Conservation (phyloP, 2,329 filamentous ascomycete species). For the Dendrostoma leiphaemia region DNA sequence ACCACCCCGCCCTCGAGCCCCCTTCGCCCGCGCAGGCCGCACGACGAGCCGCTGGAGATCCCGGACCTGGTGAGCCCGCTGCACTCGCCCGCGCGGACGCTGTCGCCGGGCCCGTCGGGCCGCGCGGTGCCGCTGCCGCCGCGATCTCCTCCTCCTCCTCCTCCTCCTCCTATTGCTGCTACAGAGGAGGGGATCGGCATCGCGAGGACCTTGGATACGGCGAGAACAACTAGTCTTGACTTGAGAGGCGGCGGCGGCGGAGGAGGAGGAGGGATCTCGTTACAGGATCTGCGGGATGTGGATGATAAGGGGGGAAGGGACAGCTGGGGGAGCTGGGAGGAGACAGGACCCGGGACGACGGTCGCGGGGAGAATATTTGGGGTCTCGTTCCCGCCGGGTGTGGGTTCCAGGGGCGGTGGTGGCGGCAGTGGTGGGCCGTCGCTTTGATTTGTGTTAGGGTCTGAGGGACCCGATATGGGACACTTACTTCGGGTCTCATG, state of each 20-base stretch:
- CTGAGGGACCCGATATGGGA: not conserved
- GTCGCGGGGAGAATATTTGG: slow-evolving; percentile 1
- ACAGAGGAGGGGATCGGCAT: slow-evolving; percentile 7
- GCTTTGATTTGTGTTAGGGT: not conserved
- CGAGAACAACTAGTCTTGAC: not conserved
- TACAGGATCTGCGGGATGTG: not conserved
- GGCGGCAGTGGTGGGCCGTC: not conserved
- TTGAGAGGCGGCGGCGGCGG: not conserved
- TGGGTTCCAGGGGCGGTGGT: not conserved
- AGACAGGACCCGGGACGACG: not conserved
- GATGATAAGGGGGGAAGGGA: not conserved
- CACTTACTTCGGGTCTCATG: not conserved
- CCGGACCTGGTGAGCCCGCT: slow-evolving; percentile 28
- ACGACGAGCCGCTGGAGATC: slow-evolving; percentile 35
- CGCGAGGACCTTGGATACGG: not conserved
- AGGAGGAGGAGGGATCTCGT: not conserved
- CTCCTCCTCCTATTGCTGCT: not conserved
- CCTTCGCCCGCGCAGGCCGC: slow-evolving; percentile 32
- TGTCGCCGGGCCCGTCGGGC: slow-evolving; percentile 9
- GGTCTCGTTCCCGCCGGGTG: slow-evolving; percentile 9
- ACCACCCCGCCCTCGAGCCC: slow-evolving; percentile 29
- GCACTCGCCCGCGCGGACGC: not conserved
- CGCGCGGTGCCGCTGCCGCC: slow-evolving; percentile 10
- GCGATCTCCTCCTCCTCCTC: not conserved
- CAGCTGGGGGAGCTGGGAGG: slow-evolving; percentile 18